A percentile compares a stretch with the other conserved stretches of the same genome.
These are phyloP conservation scores for Euclidium syriacum DNA, from an alignment of 345 rosid species.

Conservation along the genomic window DNA sequence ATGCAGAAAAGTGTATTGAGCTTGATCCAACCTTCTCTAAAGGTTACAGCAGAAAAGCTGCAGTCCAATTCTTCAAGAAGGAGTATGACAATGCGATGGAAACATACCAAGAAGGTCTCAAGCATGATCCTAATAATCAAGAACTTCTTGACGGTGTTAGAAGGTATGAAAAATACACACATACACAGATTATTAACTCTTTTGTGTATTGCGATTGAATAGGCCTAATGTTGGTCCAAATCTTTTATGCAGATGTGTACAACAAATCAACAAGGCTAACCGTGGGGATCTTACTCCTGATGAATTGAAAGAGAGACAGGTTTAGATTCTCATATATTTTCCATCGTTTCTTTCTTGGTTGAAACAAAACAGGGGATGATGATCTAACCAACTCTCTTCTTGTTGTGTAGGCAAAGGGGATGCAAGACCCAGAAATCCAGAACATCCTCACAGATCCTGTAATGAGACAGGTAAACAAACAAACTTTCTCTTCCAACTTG, in stretches of 20 bases:
- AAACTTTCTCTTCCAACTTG: not conserved
- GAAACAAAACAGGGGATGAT: not conserved
- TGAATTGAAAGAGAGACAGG: constrained; percentile 97
- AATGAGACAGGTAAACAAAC: constrained; percentile 73
- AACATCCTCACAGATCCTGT: constrained; percentile 93
- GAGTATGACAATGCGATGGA: constrained; percentile 81
- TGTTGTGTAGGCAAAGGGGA: constrained; percentile 79
- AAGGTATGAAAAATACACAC: constrained; percentile 41
- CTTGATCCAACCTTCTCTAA: constrained; percentile 82
- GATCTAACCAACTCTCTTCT: too few relatives aligned
- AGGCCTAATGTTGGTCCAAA: not conserved
- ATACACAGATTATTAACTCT: not conserved
- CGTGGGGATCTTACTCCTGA: constrained; percentile 88
- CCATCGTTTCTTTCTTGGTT: not conserved
- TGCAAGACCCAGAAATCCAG: constrained; percentile 95
- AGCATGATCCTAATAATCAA: constrained; percentile 72
- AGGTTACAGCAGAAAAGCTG: constrained; percentile 91
- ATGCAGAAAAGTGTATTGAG: constrained; percentile 92
- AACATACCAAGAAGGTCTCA: constrained; percentile 81
- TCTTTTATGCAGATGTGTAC: constrained; percentile 51
- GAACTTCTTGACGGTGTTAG: constrained; percentile 77
- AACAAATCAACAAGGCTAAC: constrained; percentile 73
- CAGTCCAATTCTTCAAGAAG: constrained; percentile 83
- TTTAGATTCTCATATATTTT: constrained; percentile 13
- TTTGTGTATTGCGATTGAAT: not conserved